Conservation (phyloP, 495 filamentous ascomycete genomes). For the Choiromyces venosus region DNA sequence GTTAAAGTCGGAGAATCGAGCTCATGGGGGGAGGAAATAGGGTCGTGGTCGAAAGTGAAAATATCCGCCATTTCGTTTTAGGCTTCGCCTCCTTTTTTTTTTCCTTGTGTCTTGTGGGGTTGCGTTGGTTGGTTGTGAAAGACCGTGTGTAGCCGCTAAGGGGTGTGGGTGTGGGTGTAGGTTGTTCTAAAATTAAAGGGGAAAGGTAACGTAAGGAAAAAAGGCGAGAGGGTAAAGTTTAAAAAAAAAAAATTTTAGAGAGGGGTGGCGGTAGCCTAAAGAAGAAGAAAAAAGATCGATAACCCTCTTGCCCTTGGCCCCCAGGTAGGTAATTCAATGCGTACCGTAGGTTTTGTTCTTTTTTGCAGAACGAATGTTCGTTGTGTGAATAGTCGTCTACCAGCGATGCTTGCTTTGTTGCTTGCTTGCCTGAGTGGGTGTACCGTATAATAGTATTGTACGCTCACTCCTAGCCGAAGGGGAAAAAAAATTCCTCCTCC, state of each 20-base stretch:
- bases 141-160: not conserved
- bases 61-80: not conserved
- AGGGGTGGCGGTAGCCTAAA: no score
- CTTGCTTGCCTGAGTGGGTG: not conserved
- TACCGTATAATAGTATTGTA: no score
- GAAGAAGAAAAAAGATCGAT: not conserved
- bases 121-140: no score
- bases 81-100: not conserved
- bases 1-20: slow-evolving; percentile 8
- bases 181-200: not conserved
- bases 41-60: slow-evolving; percentile 19
- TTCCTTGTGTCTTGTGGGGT: not conserved
- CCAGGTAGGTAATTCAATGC: not conserved
- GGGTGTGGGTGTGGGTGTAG: not conserved
- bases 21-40: not conserved
- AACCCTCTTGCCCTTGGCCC: not conserved
- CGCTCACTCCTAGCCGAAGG: not conserved
- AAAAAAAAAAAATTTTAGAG: not conserved
- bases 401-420: not conserved
- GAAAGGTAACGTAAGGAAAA: not conserved
- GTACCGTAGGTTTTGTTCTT: no score
- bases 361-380: not conserved
- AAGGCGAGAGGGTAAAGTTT: not conserved
- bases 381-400: not conserved
- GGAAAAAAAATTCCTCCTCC: not conserved